Evolutionary conservation across 2,329 filamentous ascomycete species (phyloP).

Genomic region (Myotisia sp.): DNA sequence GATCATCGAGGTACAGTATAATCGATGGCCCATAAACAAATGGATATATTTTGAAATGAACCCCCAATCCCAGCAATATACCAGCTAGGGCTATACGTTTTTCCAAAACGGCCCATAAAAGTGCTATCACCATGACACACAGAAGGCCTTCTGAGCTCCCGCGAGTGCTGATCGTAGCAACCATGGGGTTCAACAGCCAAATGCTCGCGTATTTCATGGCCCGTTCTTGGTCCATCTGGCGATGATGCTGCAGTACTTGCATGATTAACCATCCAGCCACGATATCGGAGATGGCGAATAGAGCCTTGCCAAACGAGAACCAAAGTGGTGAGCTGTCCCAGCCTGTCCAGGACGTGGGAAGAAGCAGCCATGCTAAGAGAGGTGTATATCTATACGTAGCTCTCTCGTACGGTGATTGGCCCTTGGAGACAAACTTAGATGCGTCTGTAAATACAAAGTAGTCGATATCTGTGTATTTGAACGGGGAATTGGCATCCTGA

Average conservation of each 20-base stretch:
- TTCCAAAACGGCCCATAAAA: slow-evolving; percentile 68
- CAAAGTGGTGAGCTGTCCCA: slow-evolving; percentile 29
- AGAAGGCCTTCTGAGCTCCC: slow-evolving; percentile 87
- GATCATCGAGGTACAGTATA: slow-evolving; percentile 27
- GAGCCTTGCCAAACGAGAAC: slow-evolving; percentile 73
- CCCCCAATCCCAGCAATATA: slow-evolving; percentile 60
- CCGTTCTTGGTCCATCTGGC: slow-evolving; percentile 35
- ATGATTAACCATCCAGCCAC: slow-evolving; percentile 68
- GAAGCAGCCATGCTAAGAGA: slow-evolving; percentile 75
- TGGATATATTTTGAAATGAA: slow-evolving; percentile 98
- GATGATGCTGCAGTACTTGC: slow-evolving; percentile 36
- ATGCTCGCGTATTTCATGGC: slow-evolving; percentile 69
- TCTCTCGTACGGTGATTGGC: slow-evolving; percentile 64
- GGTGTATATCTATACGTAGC: slow-evolving; percentile 97
- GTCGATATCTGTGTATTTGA: slow-evolving; percentile 99
- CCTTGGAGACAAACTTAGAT: slow-evolving; percentile 56
- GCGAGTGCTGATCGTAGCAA: slow-evolving; percentile 86
- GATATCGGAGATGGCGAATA: slow-evolving; percentile 75
- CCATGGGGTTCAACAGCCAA: slow-evolving; percentile 96
- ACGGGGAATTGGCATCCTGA: slow-evolving; percentile 78
- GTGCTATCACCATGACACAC: slow-evolving; percentile 65
- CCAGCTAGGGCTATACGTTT: slow-evolving; percentile 53
- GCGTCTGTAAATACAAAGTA: slow-evolving; percentile 98
- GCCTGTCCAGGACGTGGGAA: slow-evolving; percentile 53
- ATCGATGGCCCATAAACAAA: slow-evolving; percentile 71